These are phyloP conservation scores for Rhododendron ovatum DNA, from an alignment of 148 eudicot genomes.

Conservation along the genomic window DNA sequence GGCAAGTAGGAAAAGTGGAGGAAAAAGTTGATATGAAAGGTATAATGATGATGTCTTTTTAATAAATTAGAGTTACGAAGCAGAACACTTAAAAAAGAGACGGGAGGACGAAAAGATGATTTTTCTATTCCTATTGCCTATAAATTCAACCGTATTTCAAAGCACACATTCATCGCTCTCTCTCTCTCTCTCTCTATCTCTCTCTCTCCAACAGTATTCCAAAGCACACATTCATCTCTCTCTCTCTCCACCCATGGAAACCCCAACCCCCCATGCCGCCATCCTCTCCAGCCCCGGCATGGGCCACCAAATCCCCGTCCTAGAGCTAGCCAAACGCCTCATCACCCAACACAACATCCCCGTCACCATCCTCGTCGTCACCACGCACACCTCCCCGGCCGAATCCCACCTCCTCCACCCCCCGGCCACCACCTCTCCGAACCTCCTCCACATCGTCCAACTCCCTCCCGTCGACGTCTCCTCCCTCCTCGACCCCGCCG, in stretches of 20 bases:
- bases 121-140: background rate
- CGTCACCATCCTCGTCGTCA: conserved; percentile 34
- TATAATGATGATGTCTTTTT: too few species aligned
- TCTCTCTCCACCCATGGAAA: background rate
- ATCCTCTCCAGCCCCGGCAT: conserved; percentile 50
- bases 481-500: background rate
- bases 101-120: too few species aligned
- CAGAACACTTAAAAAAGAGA: too few species aligned
- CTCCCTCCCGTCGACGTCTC: conserved; percentile 33
- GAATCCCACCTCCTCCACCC: background rate
- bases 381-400: background rate
- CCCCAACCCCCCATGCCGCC: background rate
- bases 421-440: background rate
- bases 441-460: conserved; percentile 2
- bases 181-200: too few species aligned
- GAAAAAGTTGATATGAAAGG: too few species aligned
- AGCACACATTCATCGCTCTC: too few species aligned
- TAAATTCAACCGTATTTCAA: background rate
- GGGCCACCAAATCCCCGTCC: conserved; percentile 49
- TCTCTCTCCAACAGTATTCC: background rate
- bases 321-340: conserved; percentile 41
- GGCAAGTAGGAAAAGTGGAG: too few species aligned
- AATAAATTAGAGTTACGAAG: too few species aligned
- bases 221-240: background rate
- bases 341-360: conserved; percentile 20